These are phyloP conservation scores for Polyporus tsugae DNA, from an alignment of 1,284 basidiomycete species.

Conservation along the genomic window DNA sequence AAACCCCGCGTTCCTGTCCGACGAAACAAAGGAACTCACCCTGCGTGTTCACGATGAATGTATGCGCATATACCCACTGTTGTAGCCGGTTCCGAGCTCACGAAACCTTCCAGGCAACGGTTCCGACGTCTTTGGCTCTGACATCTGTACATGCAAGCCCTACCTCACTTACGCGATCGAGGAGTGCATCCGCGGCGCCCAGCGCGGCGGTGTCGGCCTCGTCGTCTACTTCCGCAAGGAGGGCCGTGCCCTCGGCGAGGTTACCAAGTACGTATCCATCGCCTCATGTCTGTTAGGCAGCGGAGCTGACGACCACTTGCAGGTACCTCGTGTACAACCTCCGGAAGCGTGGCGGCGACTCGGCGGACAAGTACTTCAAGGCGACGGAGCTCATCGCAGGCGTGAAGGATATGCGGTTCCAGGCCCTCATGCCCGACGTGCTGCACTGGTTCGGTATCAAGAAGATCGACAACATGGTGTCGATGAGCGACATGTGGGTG, in stretches of 20 bases:
- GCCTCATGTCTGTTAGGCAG: background rate
- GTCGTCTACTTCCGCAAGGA: slow-evolving; percentile 97
- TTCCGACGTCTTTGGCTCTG: slow-evolving; percentile 89
- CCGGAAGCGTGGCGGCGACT: slow-evolving; percentile 93
- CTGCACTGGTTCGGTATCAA: slow-evolving; percentile 93
- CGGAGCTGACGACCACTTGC: background rate
- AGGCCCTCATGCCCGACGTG: slow-evolving; percentile 96
- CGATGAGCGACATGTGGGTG: slow-evolving; percentile 88
- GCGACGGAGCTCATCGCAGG: slow-evolving; percentile 94
- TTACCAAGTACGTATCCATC: slow-evolving; percentile 72
- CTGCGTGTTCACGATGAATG: slow-evolving; percentile 96
- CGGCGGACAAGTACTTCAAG: slow-evolving; percentile 94
- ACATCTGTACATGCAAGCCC: slow-evolving; percentile 96
- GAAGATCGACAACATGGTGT: slow-evolving; percentile 91
- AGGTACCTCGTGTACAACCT: slow-evolving; percentile 94
- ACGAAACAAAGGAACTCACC: slow-evolving; percentile 88
- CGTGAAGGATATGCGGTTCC: slow-evolving; percentile 96
- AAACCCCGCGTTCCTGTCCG: slow-evolving; percentile 79
- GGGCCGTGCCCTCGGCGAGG: slow-evolving; percentile 91
- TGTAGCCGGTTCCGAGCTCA: slow-evolving; percentile 3
- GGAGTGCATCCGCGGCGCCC: slow-evolving; percentile 89
- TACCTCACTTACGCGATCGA: slow-evolving; percentile 94
- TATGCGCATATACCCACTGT: slow-evolving; percentile 44
- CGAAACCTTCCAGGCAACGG: slow-evolving; percentile 65
- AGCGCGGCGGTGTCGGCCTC: slow-evolving; percentile 90